phyloP scores from a whole-genome alignment of 2,329 filamentous ascomycete species.

The Sphaerulina musiva region DNA sequence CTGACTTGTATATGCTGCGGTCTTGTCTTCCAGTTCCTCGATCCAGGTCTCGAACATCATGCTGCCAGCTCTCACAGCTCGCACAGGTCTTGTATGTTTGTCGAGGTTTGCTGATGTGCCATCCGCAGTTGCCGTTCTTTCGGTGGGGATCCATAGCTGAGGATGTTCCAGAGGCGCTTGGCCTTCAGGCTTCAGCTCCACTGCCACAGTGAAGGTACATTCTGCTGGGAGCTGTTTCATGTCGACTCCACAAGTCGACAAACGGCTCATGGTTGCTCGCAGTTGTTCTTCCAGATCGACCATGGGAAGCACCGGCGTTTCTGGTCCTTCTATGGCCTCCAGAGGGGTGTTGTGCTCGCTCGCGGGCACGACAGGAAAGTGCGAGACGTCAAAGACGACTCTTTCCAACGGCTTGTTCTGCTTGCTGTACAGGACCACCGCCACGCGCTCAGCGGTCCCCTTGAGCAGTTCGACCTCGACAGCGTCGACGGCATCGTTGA shows the following conservation, averaged over 20 bases:
- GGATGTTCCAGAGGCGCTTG: conserved; percentile 45
- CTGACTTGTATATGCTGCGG: conserved; percentile 1
- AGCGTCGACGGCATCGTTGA: conserved; percentile 70
- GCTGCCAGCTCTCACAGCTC: conserved; percentile 58
- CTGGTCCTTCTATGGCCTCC: conserved; percentile 33
- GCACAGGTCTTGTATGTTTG: conserved; percentile 52
- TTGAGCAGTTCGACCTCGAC: conserved; percentile 62
- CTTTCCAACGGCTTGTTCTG: conserved; percentile 51
- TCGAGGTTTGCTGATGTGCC: conserved; percentile 29
- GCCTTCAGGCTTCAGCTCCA: conserved; percentile 61
- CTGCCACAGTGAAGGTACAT: conserved; percentile 69
- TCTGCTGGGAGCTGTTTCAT: conserved; percentile 54
- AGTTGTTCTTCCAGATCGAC: conserved; percentile 66
- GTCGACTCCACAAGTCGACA: conserved; percentile 55
- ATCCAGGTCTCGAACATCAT: conserved; percentile 64
- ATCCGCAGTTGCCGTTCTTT: neutral
- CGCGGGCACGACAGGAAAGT: conserved; percentile 46
- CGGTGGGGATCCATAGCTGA: conserved; percentile 55
- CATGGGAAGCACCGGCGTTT: conserved; percentile 24
- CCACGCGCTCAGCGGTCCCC: conserved; percentile 50
- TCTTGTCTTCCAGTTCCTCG: conserved; percentile 46
- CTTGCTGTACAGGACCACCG: conserved; percentile 51
- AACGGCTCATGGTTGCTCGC: conserved; percentile 57
- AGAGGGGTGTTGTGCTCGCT: conserved; percentile 48
- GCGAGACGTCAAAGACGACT: conserved; percentile 55